phyloP scores from a whole-genome alignment of 306 rosid genomes.

The Lupinus albus region DNA sequence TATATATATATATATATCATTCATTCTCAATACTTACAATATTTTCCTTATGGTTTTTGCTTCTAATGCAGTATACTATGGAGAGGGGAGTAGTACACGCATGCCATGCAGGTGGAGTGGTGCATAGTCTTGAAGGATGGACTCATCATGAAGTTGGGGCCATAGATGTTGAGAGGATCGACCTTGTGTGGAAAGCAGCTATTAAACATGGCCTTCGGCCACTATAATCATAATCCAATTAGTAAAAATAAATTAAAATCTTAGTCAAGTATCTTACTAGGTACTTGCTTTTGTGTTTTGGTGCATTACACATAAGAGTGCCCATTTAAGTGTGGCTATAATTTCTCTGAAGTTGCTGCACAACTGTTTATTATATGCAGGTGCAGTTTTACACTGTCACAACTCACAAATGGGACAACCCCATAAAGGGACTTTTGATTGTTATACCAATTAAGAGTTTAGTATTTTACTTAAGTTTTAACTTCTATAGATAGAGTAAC shows the following conservation, averaged over 20 bases:
- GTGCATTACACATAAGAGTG: slow-evolving; percentile 21
- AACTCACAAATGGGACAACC: too few relatives aligned
- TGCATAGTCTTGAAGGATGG: slow-evolving; percentile 89
- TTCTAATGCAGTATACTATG: slow-evolving; percentile 76
- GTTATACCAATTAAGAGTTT: too few relatives aligned
- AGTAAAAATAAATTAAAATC: background rate
- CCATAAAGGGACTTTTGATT: too few relatives aligned
- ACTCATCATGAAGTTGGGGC: slow-evolving; percentile 94
- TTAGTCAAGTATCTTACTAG: background rate
- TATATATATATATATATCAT: background rate
- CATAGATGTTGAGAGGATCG: slow-evolving; percentile 78
- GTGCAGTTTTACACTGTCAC: too few relatives aligned
- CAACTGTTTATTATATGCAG: background rate
- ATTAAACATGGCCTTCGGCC: slow-evolving; percentile 81
- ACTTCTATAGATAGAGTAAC: too few relatives aligned
- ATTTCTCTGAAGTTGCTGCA: slow-evolving; percentile 11
- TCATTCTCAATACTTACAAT: slow-evolving; percentile 31
- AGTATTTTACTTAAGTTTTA: too few relatives aligned
- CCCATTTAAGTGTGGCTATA: slow-evolving; percentile 4
- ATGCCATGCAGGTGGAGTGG: slow-evolving; percentile 98
- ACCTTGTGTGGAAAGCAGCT: slow-evolving; percentile 94
- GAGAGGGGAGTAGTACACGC: slow-evolving; percentile 96
- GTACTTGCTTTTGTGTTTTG: slow-evolving; percentile 25
- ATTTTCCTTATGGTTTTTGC: background rate
- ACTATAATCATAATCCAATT: slow-evolving; percentile 46